Evolutionary conservation across 176 grass and related monocot species (phyloP), one percentile per base, ranked within the genome.

Genomic region (Triticum urartu): DNA sequence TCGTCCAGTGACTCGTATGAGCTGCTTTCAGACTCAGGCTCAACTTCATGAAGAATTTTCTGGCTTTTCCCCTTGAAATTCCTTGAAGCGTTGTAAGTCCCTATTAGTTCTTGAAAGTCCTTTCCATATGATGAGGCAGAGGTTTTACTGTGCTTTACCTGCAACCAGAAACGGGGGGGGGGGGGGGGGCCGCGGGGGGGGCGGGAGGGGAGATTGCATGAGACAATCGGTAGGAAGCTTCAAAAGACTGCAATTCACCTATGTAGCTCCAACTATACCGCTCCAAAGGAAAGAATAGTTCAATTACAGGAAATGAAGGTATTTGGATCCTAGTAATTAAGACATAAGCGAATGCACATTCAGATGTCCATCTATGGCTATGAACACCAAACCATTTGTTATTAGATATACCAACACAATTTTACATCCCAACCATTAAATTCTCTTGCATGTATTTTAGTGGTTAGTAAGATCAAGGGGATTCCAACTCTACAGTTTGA

Each of bases 111-210:
- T 52, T 76, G 36, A 68, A 98, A 98, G 72, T 98, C 95, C 62
- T 87, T 87, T 28, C 69, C 24, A 83, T 98, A 98, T 62, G 93
- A 95, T 33, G 86, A 90, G 18, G 74, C 80, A 48, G 86, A 90
- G 47, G 95, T 95, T 75, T 68, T 91, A 72, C 95, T 98, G 71
- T 98, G 88, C 84, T 92, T 92, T 89, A 95, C 93, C 95, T 98
- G 77, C 83, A 88, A 80, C 86, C 78, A 86, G 24, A 75, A 85
- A 68, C 78, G 12, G 21, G 30, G 36, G 58, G 11, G 32, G 14
- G n/a, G 70, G 14, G n/a, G n/a, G 72, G 39, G 52, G n/a, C n/a
- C n/a, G n/a, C n/a, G 11, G 32, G 14, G n/a, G 70, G 14, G n/a
- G n/a, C 42, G 39, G 52, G 43, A 12, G 47, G 42, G 42, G 28